Evolutionary conservation across 176 grass and related monocot species (phyloP), one percentile per base, ranked within the genome.

Genomic region (Saccharum spontaneum): DNA sequence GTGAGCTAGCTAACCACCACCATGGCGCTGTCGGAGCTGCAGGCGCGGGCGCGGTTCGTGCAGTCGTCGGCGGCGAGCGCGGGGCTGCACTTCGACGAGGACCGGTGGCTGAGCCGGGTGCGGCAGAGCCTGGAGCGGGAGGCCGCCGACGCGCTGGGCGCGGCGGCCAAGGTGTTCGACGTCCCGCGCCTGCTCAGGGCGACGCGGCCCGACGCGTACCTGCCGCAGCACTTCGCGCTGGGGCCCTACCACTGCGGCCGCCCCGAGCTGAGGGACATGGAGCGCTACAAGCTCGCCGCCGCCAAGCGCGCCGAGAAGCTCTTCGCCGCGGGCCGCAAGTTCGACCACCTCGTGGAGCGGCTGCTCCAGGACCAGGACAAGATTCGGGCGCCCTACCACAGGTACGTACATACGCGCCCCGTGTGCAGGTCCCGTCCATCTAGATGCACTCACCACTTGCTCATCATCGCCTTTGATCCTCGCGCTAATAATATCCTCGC

Each of bases 211-310:
- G 94, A 94, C 59, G 94, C 92, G 0, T 97, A 94, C 81, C 48
- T 82, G 49, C 92, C 94, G 67, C 92, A 97, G 83, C 82, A 92
- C 75, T 92, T 94, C 71, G 92, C 94, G 26, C 67, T 97, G 24
- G 94, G 94, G 4, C 94, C 89, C 0, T 97, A 94, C 85, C 94
- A 97, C 94, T 88, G 86, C 87, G 77, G 81, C 79, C 85, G 88
- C n/a, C 61, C 82, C 6, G 94, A 97, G 79, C 88, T 97, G 16
- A 87, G 90, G 65, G 92, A 97, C 79, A 97, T 94, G 94, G 94
- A 97, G 87, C 83, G 94, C 0, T 94, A 94, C 87, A 97, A 94
- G 82, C 92, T 94, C 79, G 92, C 94, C 45, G 90, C 94, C 0
- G 94, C 90, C 48, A 89, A 90, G 73, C 90, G 92, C 45, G 91